These are phyloP conservation scores for Colletotrichum noveboracense DNA, from an alignment of 2,329 filamentous ascomycete species.

Conservation along the genomic window DNA sequence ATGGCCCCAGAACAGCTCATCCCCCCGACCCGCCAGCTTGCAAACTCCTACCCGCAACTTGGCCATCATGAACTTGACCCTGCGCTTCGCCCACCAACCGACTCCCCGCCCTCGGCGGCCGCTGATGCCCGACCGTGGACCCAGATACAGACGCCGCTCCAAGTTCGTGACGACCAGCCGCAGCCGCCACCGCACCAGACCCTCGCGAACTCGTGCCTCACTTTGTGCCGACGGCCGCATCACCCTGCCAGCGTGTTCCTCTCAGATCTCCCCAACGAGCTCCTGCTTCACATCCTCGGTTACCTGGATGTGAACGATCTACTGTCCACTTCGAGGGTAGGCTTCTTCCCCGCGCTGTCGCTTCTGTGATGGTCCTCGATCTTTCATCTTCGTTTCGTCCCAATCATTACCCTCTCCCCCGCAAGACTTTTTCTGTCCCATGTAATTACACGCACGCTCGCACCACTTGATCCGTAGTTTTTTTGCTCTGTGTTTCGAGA, in stretches of 20 bases:
- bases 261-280: conserved; percentile 56
- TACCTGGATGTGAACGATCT: conserved; percentile 64
- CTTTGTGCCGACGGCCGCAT: background rate
- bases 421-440: background rate
- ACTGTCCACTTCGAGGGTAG: conserved; percentile 60
- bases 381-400: background rate
- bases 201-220: background rate
- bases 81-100: conserved; percentile 25
- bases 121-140: conserved; percentile 33
- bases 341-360: conserved; percentile 27
- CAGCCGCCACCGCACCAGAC: background rate
- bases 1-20: conserved; percentile 36
- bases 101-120: conserved; percentile 17
- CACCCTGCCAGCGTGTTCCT: background rate
- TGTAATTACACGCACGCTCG: background rate
- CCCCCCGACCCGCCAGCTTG: conserved; percentile 37
- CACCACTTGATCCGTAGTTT: background rate
- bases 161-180: background rate
- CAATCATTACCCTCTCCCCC: background rate
- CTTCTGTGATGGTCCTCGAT: background rate
- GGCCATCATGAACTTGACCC: conserved; percentile 10
- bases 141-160: background rate
- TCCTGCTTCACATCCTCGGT: conserved; percentile 59
- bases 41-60: conserved; percentile 20
- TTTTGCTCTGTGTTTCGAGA: background rate